A percentile compares a stretch with the other conserved stretches of the same genome.
These are phyloP conservation scores for Lunularia cruciata DNA, from an alignment of 225 moss, liverwort and hornwort genomes.

Conservation along the genomic window DNA sequence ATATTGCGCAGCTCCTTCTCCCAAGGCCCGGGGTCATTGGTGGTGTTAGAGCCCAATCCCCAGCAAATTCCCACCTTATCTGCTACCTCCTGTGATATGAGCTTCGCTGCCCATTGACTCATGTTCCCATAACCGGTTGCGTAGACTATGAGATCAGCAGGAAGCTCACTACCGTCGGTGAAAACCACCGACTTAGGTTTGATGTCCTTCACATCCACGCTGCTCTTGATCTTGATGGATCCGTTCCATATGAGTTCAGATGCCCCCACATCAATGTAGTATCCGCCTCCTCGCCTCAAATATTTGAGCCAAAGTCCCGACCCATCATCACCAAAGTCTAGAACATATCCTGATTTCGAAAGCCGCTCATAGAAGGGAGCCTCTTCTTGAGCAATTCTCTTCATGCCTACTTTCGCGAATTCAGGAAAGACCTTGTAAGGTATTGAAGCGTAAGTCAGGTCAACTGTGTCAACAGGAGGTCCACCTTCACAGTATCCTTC, in stretches of 20 bases:
- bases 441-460: constrained; percentile 17
- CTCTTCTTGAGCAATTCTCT: constrained; percentile 18
- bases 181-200: constrained; percentile 16
- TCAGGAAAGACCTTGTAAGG: constrained; percentile 16
- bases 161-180: constrained; percentile 17
- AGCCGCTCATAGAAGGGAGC: constrained; percentile 20
- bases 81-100: constrained; percentile 31
- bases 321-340: constrained; percentile 22
- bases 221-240: constrained; percentile 23
- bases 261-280: constrained; percentile 33
- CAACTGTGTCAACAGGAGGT: constrained; percentile 15
- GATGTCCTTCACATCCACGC: constrained; percentile 12
- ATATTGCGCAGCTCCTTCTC: constrained; percentile 31
- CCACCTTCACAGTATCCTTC: constrained; percentile 16
- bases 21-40: constrained; percentile 31
- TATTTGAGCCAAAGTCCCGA: constrained; percentile 14
- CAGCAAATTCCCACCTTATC: constrained; percentile 29
- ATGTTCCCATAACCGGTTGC: constrained; percentile 26
- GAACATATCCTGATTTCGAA: constrained; percentile 17
- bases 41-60: constrained; percentile 27
- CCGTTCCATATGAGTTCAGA: constrained; percentile 26
- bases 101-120: constrained; percentile 28
- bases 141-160: constrained; percentile 26
- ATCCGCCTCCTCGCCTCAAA: constrained; percentile 24
- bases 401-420: not conserved